These are phyloP conservation scores for Boletales sp. DNA, from an alignment of 768 basidiomycete species.

Conservation along the genomic window DNA sequence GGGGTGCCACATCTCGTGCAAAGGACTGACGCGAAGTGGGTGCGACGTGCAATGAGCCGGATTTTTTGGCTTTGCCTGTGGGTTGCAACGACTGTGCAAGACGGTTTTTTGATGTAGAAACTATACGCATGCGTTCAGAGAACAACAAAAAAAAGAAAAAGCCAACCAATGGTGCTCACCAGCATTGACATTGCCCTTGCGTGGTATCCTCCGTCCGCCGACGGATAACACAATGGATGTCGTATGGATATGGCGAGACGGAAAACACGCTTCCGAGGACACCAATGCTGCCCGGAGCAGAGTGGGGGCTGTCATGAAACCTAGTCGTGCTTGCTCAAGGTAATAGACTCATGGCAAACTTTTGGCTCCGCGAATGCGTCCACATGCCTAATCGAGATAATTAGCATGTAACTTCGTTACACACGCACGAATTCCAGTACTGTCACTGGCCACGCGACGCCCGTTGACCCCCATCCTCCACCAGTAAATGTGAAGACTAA, in stretches of 20 bases:
- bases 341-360: neutral
- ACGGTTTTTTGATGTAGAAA: conserved; percentile 22
- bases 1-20: conserved; percentile 16
- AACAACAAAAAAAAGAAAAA: neutral
- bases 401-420: neutral
- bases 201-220: conserved; percentile 9
- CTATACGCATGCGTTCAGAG: conserved; percentile 5
- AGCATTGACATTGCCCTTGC: conserved; percentile 8
- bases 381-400: conserved; percentile 10
- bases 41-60: conserved; percentile 26
- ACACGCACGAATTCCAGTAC: neutral
- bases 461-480: neutral
- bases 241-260: conserved; percentile 6
- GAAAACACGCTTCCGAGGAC: neutral
- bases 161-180: conserved; percentile 9
- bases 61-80: conserved; percentile 21
- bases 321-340: neutral
- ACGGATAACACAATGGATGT: conserved; percentile 8
- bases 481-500: neutral
- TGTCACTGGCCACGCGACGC: neutral
- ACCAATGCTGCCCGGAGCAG: conserved; percentile 4
- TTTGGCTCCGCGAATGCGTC: neutral
- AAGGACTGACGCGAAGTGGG: conserved; percentile 14
- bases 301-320: conserved; percentile 6
- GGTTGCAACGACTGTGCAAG: conserved; percentile 29